Evolutionary conservation across 441 rosid species (phyloP).

Genomic region (Eruca vesicaria): DNA sequence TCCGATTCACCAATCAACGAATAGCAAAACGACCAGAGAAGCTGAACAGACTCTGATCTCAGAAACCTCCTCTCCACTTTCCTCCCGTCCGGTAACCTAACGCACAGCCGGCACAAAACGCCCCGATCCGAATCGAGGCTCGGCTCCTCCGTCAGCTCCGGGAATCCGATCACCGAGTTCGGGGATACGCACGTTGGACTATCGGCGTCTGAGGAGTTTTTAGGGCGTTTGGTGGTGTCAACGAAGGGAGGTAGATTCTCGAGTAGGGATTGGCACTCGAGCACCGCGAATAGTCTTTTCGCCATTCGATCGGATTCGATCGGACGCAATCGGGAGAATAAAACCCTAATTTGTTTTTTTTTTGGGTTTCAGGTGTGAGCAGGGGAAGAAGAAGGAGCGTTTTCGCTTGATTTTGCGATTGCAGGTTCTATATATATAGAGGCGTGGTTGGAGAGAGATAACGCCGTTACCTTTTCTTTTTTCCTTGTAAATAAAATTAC

Average conservation of each 20-base stretch:
- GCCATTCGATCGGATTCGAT: background rate
- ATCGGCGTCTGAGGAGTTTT: background rate
- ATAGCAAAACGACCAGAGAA: background rate
- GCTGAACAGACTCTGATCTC: background rate
- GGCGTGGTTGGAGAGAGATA: background rate
- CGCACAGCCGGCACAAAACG: background rate
- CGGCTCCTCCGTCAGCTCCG: background rate
- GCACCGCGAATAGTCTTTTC: background rate
- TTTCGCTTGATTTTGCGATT: background rate
- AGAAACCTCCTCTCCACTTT: background rate
- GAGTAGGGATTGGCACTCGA: background rate
- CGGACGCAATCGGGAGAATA: background rate
- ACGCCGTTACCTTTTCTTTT: background rate
- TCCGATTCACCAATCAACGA: background rate
- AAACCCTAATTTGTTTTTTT: background rate
- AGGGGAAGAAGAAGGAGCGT: background rate
- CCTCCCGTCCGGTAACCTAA: background rate
- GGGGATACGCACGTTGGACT: background rate
- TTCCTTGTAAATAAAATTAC: background rate
- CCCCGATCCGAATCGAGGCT: background rate
- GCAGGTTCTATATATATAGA: background rate
- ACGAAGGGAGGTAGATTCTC: background rate
- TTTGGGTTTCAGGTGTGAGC: background rate
- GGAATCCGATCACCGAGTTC: background rate
- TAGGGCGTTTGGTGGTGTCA: background rate